phyloP scores from a whole-genome alignment of 441 rosid genomes.

The Dalechampia spathulata region DNA sequence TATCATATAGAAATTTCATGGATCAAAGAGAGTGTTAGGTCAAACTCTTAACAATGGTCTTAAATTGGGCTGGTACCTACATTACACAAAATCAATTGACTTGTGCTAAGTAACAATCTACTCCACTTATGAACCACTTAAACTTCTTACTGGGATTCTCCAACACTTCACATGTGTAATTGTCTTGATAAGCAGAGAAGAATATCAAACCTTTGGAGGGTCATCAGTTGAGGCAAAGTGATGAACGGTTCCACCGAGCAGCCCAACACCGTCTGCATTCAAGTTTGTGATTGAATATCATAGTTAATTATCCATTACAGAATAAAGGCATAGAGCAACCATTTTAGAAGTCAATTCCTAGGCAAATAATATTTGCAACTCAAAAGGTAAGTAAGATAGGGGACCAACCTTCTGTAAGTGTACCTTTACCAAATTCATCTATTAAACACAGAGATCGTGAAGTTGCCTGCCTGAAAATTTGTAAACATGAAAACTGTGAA shows the following conservation, averaged over 20 bases:
- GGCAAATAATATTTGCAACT: neutral
- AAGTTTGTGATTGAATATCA: constrained; percentile 11
- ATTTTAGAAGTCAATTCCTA: neutral
- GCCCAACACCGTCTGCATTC: constrained; percentile 83
- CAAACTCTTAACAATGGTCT: no score
- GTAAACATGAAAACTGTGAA: constrained; percentile 14
- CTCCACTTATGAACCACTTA: no score
- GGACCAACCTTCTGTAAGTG: constrained; percentile 83
- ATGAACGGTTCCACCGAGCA: constrained; percentile 90
- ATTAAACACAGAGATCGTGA: constrained; percentile 80
- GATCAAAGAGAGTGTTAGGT: no score
- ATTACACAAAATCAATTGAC: no score
- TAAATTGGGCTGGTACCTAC: no score
- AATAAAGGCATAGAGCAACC: neutral
- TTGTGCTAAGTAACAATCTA: no score
- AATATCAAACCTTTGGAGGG: constrained; percentile 81
- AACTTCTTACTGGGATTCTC: no score
- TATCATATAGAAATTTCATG: no score
- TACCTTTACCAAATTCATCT: constrained; percentile 99
- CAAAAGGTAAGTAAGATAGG: constrained; percentile 3
- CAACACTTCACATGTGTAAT: neutral
- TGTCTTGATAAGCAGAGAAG: constrained; percentile 10
- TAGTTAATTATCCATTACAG: constrained; percentile 8
- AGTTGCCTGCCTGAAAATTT: constrained; percentile 78
- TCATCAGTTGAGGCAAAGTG: constrained; percentile 53